Conservation (phyloP, 2,329 filamentous ascomycete genomes). For the Trichoderma breve region DNA sequence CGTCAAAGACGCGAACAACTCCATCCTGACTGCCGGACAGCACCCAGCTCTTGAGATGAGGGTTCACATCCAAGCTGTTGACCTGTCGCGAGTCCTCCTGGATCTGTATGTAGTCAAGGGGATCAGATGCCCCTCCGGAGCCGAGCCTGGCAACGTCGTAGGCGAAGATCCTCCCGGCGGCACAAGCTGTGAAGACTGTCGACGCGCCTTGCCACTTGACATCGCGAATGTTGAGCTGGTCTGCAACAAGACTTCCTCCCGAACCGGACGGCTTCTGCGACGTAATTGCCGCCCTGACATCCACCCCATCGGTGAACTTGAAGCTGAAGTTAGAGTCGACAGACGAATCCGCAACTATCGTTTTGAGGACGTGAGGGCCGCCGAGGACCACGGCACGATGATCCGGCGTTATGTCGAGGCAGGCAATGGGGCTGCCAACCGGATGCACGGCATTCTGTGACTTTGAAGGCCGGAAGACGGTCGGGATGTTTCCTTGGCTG, state of each 20-base stretch:
- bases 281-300: conserved; percentile 56
- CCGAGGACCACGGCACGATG: conserved; percentile 55
- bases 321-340: conserved; percentile 34
- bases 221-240: conserved; percentile 63
- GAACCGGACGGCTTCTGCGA: conserved; percentile 45
- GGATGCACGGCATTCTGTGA: conserved; percentile 56
- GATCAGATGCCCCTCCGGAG: conserved; percentile 41
- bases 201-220: conserved; percentile 57
- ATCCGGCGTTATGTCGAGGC: conserved; percentile 58
- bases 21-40: conserved; percentile 65
- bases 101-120: conserved; percentile 56
- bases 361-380: conserved; percentile 60
- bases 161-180: conserved; percentile 62
- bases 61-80: conserved; percentile 62
- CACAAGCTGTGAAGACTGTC: conserved; percentile 61
- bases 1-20: conserved; percentile 60
- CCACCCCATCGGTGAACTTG: conserved; percentile 54
- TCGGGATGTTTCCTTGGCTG: conserved; percentile 36
- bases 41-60: conserved; percentile 55
- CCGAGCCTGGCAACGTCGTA: conserved; percentile 58
- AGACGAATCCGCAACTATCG: conserved; percentile 52
- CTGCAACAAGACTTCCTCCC: conserved; percentile 43
- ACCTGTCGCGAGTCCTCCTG: conserved; percentile 63
- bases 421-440: conserved; percentile 53
- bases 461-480: conserved; percentile 50